These are phyloP conservation scores for Xylaria grammica DNA, from an alignment of 495 filamentous ascomycete genomes.

Conservation along the genomic window DNA sequence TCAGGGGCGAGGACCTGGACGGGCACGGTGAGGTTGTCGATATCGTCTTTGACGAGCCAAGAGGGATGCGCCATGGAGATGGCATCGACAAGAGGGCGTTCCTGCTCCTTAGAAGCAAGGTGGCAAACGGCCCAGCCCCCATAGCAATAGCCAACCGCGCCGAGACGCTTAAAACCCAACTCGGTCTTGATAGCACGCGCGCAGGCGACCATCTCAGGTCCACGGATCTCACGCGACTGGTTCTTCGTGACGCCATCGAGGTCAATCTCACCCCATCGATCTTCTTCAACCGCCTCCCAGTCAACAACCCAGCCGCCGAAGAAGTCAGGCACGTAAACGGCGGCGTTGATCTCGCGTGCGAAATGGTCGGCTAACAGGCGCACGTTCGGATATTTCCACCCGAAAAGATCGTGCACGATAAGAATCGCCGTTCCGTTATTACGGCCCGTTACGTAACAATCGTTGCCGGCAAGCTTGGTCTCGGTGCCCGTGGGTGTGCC, in stretches of 20 bases:
- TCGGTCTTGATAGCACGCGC: constrained; percentile 48
- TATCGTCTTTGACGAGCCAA: constrained; percentile 51
- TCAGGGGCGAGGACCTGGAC: constrained; percentile 64
- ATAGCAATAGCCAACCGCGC: constrained; percentile 65
- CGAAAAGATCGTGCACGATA: constrained; percentile 61
- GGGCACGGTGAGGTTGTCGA: constrained; percentile 56
- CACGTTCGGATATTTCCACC: constrained; percentile 62
- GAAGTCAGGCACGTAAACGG: constrained; percentile 65
- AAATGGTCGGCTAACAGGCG: constrained; percentile 62
- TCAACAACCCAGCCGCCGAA: constrained; percentile 45
- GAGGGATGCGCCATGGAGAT: constrained; percentile 61
- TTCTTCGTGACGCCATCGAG: constrained; percentile 34
- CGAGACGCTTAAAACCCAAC: constrained; percentile 45
- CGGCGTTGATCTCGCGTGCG: constrained; percentile 52
- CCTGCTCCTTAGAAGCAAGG: constrained; percentile 42
- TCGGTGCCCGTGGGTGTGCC: constrained; percentile 48
- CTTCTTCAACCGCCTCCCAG: constrained; percentile 30
- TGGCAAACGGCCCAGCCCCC: constrained; percentile 63
- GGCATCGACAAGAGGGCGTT: constrained; percentile 56
- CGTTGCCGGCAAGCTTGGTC: constrained; percentile 40
- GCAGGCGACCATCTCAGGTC: constrained; percentile 57
- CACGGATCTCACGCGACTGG: constrained; percentile 51
- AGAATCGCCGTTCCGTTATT: constrained; percentile 54
- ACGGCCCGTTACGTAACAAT: constrained; percentile 50
- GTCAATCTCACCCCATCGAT: constrained; percentile 25